Evolutionary conservation across 176 grass and related monocot genomes (phyloP).

Genomic region (Avena sativa): DNA sequence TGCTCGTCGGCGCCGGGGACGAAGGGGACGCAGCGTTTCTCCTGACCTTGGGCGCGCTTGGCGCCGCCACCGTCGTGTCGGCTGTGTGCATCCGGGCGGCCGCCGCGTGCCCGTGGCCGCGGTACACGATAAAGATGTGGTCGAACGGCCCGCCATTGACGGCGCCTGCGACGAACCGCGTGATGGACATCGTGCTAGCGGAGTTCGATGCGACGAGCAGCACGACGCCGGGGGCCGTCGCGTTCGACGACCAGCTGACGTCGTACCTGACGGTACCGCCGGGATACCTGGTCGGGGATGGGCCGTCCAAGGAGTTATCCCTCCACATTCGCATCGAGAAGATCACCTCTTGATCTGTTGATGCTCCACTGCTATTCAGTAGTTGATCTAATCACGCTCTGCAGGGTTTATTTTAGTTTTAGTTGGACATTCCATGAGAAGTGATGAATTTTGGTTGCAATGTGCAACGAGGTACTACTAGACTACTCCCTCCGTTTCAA

Average conservation of each 20-base stretch:
- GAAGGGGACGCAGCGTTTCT: no score
- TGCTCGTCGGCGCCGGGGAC: no score
- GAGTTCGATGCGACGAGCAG: not conserved
- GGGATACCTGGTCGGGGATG: not conserved
- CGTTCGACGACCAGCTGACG: not conserved
- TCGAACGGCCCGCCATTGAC: no score
- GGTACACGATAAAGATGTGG: no score
- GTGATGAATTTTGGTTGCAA: slow-evolving; percentile 9
- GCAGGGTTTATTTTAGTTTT: not conserved
- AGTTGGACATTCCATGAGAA: not conserved
- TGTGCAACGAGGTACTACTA: not conserved
- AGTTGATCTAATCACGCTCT: not conserved
- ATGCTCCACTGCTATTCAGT: not conserved
- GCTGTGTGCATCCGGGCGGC: no score
- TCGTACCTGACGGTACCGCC: not conserved
- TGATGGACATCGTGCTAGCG: not conserved
- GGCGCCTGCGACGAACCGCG: not conserved
- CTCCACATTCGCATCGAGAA: not conserved
- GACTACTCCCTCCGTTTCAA: not conserved
- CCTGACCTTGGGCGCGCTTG: no score
- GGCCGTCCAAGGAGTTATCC: not conserved
- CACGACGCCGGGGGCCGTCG: not conserved
- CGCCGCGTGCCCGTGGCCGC: not conserved
- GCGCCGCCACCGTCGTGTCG: no score
- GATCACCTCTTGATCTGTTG: not conserved